phyloP scores from a whole-genome alignment of 2,329 filamentous ascomycete species.

The Ilyonectria robusta region DNA sequence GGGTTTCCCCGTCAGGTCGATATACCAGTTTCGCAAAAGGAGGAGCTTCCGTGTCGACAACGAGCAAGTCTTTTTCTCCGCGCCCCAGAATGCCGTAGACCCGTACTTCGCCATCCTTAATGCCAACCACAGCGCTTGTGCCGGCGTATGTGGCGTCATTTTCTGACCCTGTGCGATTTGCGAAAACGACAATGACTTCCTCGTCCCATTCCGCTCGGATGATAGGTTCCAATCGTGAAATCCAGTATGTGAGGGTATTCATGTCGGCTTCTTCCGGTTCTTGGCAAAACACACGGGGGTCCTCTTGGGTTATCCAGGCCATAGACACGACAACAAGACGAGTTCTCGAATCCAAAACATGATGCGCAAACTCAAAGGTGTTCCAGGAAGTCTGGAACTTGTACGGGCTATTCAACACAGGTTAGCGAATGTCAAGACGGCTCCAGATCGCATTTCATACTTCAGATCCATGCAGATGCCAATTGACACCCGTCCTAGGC shows the following conservation, averaged over 20 bases:
- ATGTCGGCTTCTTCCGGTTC: conserved; percentile 74
- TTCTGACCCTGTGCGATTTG: conserved; percentile 79
- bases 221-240: conserved; percentile 77
- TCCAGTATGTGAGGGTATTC: conserved; percentile 83
- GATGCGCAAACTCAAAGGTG: conserved; percentile 63
- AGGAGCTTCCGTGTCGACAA: conserved; percentile 72
- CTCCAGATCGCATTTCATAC: conserved; percentile 51
- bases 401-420: conserved; percentile 48
- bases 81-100: conserved; percentile 80
- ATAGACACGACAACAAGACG: conserved; percentile 80
- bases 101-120: conserved; percentile 74
- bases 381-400: conserved; percentile 57
- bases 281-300: conserved; percentile 61
- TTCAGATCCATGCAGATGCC: conserved; percentile 76
- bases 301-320: conserved; percentile 80
- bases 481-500: conserved; percentile 67
- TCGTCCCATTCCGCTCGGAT: conserved; percentile 65
- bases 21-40: conserved; percentile 63
- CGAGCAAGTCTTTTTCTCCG: conserved; percentile 75
- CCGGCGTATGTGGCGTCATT: conserved; percentile 79
- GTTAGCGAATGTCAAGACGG: conserved; percentile 20
- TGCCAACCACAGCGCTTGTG: conserved; percentile 78
- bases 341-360: conserved; percentile 69
- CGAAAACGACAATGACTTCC: conserved; percentile 78
- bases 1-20: conserved; percentile 25